Conservation (phyloP, 2,329 filamentous ascomycete genomes). For the Zymoseptoria passerinii region DNA sequence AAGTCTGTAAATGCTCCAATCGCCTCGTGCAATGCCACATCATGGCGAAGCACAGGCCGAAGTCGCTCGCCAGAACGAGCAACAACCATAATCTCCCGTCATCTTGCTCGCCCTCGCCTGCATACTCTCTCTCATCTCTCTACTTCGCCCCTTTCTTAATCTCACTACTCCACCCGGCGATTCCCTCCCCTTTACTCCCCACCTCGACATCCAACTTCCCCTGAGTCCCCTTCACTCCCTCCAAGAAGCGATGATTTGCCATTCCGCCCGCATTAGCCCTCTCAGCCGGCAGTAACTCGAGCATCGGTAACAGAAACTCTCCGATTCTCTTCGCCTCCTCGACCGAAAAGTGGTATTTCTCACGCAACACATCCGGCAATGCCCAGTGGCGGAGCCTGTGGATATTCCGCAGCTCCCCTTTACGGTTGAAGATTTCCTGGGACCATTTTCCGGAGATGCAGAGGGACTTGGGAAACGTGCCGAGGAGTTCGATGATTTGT, state of each 20-base stretch:
- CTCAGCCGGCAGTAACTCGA: conserved; percentile 79
- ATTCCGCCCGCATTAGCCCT: conserved; percentile 94
- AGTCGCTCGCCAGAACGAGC: not conserved
- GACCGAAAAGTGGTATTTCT: conserved; percentile 92
- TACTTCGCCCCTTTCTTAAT: conserved; percentile 65
- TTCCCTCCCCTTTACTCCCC: conserved; percentile 79
- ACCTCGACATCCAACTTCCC: conserved; percentile 67
- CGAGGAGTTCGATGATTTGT: conserved; percentile 94
- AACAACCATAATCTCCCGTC: not conserved
- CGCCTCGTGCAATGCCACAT: not conserved
- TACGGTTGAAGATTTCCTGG: conserved; percentile 97
- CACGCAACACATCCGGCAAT: conserved; percentile 79
- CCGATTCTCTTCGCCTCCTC: conserved; percentile 71
- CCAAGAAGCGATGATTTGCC: conserved; percentile 74
- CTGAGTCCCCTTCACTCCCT: conserved; percentile 71
- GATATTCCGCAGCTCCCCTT: conserved; percentile 94
- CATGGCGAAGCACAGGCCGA: not conserved
- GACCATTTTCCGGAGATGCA: conserved; percentile 94
- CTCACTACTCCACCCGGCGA: conserved; percentile 87
- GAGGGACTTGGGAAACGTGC: conserved; percentile 83
- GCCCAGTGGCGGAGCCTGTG: conserved; percentile 95
- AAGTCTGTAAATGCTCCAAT: conserved; percentile 1
- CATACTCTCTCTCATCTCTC: not conserved
- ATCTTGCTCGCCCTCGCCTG: not conserved
- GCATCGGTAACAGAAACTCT: conserved; percentile 81